Percentiles rank a stretch among this genome's conserved stretches.
Evolutionary conservation across 345 rosid genomes (phyloP).

Genomic region (Excoecaria cochinchinensis): DNA sequence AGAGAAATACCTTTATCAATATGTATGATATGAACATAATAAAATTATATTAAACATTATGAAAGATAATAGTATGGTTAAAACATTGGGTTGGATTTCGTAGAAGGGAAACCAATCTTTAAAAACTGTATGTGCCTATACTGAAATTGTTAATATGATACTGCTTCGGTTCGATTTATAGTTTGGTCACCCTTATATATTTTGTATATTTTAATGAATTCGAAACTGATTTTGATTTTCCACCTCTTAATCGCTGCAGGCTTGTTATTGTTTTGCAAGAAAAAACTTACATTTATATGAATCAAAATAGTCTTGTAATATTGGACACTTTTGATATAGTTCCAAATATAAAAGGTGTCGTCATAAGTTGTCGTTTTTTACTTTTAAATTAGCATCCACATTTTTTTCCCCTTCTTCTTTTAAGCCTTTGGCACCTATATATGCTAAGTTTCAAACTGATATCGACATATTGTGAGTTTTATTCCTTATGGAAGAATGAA

Average conservation of each 20-base stretch:
- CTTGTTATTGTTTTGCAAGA: conserved; percentile 83
- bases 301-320: conserved; percentile 58
- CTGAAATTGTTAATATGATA: neutral
- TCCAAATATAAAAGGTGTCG: conserved; percentile 72
- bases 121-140: neutral
- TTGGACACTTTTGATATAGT: conserved; percentile 76
- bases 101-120: neutral
- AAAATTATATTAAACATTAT: neutral
- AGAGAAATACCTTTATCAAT: too few relatives aligned
- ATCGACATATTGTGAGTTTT: neutral
- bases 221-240: neutral
- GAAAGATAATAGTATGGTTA: neutral
- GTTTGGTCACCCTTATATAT: too few relatives aligned
- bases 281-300: conserved; percentile 75
- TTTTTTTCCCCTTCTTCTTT: neutral
- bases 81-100: neutral
- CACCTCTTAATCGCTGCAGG: conserved; percentile 42
- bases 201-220: neutral
- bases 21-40: too few relatives aligned
- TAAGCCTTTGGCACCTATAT: neutral
- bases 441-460: neutral
- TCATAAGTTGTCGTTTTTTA: conserved; percentile 3
- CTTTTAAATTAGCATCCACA: neutral
- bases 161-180: neutral
- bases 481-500: neutral